phyloP scores from a whole-genome alignment of 2,329 filamentous ascomycete genomes.

The Emmonsia crescens region DNA sequence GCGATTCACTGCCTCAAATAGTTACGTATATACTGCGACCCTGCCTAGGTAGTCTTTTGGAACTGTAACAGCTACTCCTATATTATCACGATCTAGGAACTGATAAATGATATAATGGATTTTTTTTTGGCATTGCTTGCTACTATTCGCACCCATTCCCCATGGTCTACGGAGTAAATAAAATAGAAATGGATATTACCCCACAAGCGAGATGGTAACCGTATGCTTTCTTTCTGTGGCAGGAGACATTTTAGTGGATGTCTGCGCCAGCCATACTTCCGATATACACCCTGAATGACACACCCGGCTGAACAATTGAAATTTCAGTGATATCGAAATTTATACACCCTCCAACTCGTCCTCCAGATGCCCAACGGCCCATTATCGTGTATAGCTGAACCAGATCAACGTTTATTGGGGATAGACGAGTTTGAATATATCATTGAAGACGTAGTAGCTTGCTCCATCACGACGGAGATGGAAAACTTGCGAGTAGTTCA shows the following conservation, averaged over 20 bases:
- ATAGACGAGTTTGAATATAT: slow-evolving; percentile 87
- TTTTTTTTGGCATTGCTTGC: not conserved
- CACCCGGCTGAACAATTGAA: not conserved
- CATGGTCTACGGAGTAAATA: not conserved
- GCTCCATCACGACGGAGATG: slow-evolving; percentile 59
- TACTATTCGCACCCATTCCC: not conserved
- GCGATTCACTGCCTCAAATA: too few relatives aligned
- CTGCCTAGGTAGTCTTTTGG: not conserved
- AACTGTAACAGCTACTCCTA: not conserved
- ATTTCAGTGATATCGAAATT: not conserved
- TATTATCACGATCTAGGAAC: not conserved
- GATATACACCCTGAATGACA: not conserved
- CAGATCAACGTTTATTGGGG: not conserved
- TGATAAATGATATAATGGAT: not conserved
- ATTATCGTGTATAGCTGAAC: not conserved
- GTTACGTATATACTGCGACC: too few relatives aligned
- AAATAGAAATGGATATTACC: not conserved
- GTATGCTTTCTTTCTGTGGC: not conserved
- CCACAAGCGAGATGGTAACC: not conserved
- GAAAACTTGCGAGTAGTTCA: slow-evolving; percentile 88
- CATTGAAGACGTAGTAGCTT: slow-evolving; percentile 82
- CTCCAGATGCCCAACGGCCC: not conserved
- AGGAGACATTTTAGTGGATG: not conserved
- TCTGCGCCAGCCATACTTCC: not conserved
- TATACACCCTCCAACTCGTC: not conserved